These are phyloP conservation scores for Cladosporium oxysporum DNA, from an alignment of 2,329 filamentous ascomycete genomes.

Conservation along the genomic window DNA sequence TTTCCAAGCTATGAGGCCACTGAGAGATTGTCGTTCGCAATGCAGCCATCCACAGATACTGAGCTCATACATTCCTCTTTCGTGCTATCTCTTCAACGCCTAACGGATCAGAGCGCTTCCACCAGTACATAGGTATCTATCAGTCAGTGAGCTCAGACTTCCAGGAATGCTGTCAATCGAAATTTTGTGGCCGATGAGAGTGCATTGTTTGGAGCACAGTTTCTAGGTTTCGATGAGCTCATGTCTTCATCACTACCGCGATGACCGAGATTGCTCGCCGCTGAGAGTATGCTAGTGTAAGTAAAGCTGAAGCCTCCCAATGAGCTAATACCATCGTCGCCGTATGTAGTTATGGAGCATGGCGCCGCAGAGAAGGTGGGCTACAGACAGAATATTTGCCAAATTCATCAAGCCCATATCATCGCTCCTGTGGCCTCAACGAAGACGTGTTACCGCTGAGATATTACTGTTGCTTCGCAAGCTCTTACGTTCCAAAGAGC, in stretches of 20 bases:
- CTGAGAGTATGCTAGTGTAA: neutral
- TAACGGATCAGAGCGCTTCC: neutral
- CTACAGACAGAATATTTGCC: neutral
- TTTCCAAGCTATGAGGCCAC: neutral
- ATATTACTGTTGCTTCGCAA: neutral
- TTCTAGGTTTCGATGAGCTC: neutral
- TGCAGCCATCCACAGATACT: neutral
- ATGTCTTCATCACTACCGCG: neutral
- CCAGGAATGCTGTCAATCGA: neutral
- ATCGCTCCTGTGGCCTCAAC: neutral
- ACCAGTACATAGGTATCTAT: neutral
- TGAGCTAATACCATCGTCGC: neutral
- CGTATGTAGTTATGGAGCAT: neutral
- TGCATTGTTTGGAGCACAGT: neutral
- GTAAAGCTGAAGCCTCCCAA: neutral
- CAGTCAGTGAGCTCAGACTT: neutral
- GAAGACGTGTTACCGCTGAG: neutral
- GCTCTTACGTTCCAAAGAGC: neutral
- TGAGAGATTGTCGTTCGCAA: neutral
- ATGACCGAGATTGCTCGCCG: neutral
- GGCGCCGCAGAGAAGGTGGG: neutral
- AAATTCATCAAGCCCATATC: neutral
- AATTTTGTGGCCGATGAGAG: neutral
- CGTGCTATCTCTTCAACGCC: neutral
- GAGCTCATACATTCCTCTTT: neutral